These are phyloP conservation scores for Colletotrichum endophyticum DNA, from an alignment of 2,329 filamentous ascomycete species.

Conservation along the genomic window DNA sequence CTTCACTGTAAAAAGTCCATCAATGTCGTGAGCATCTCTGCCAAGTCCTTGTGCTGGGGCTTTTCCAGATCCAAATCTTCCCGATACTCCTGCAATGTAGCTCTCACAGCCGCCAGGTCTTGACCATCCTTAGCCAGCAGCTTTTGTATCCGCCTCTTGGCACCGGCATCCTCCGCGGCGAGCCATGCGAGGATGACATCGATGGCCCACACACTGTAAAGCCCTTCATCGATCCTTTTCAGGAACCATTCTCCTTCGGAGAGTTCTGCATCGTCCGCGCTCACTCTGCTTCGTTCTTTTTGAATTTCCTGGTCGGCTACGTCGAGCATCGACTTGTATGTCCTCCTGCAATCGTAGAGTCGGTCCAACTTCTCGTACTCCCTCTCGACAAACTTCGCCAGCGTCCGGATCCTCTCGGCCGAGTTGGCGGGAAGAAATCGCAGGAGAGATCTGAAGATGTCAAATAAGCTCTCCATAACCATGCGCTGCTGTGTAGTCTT, in stretches of 20 bases:
- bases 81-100: slow-evolving; percentile 69
- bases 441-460: slow-evolving; percentile 84
- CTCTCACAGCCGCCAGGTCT: slow-evolving; percentile 64
- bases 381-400: slow-evolving; percentile 96
- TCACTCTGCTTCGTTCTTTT: slow-evolving; percentile 37
- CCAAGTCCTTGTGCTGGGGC: slow-evolving; percentile 61
- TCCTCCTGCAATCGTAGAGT: slow-evolving; percentile 72
- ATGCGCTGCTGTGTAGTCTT: slow-evolving; percentile 56
- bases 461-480: slow-evolving; percentile 70
- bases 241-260: slow-evolving; percentile 76
- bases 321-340: slow-evolving; percentile 69
- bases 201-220: slow-evolving; percentile 82
- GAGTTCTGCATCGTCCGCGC: slow-evolving; percentile 60
- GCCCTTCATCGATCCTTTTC: slow-evolving; percentile 78
- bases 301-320: slow-evolving; percentile 68
- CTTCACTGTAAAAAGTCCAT: slow-evolving; percentile 49
- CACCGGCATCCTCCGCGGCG: slow-evolving; percentile 84
- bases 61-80: slow-evolving; percentile 60
- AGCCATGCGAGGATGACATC: slow-evolving; percentile 91
- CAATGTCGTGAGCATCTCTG: slow-evolving; percentile 60
- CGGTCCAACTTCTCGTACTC: slow-evolving; percentile 85
- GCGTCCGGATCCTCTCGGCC: slow-evolving; percentile 76
- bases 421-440: slow-evolving; percentile 80
- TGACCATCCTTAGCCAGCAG: slow-evolving; percentile 74
- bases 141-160: slow-evolving; percentile 66